Percentiles rank a stretch among this genome's conserved stretches.
phyloP scores from a whole-genome alignment of 768 basidiomycete species.

The Cubamyces sp. region DNA sequence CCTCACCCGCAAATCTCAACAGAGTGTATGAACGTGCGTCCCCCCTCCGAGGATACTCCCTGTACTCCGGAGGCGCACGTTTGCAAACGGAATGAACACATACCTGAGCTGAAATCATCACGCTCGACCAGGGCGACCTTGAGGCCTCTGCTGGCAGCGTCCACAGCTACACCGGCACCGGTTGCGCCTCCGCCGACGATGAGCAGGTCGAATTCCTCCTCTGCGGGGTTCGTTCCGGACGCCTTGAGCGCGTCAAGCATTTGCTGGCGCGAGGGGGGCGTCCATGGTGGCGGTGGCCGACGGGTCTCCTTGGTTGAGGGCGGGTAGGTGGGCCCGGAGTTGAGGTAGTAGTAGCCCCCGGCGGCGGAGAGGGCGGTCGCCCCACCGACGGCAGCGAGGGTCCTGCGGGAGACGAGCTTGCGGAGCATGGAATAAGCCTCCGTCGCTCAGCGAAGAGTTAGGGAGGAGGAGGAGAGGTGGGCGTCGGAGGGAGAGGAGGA shows the following conservation, averaged over 20 bases:
- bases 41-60: slow-evolving; percentile 9
- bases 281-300: slow-evolving; percentile 80
- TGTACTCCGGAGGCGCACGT: slow-evolving; percentile 17
- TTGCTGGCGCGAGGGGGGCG: slow-evolving; percentile 67
- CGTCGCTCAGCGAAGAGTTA: slow-evolving; percentile 22
- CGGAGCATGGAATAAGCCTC: slow-evolving; percentile 21
- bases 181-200: slow-evolving; percentile 96
- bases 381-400: slow-evolving; percentile 55
- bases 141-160: slow-evolving; percentile 89
- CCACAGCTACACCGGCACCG: slow-evolving; percentile 94
- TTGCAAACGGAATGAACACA: slow-evolving; percentile 5
- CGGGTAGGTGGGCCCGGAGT: slow-evolving; percentile 73
- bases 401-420: slow-evolving; percentile 51
- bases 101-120: slow-evolving; percentile 89
- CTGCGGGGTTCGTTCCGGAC: slow-evolving; percentile 44
- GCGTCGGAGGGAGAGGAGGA: neutral
- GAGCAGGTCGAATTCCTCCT: slow-evolving; percentile 75
- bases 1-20: too few relatives aligned
- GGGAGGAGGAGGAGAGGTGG: neutral
- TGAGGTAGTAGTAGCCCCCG: slow-evolving; percentile 71
- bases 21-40: too few relatives aligned
- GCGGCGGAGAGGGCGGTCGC: slow-evolving; percentile 57
- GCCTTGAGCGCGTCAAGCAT: slow-evolving; percentile 65
- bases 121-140: slow-evolving; percentile 93
- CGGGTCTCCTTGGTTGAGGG: slow-evolving; percentile 64